A percentile compares a stretch with the other conserved stretches of the same genome.
Evolutionary conservation across 1,139 yeast genomes (phyloP).

Genomic region (Zygoascus meyerae): DNA sequence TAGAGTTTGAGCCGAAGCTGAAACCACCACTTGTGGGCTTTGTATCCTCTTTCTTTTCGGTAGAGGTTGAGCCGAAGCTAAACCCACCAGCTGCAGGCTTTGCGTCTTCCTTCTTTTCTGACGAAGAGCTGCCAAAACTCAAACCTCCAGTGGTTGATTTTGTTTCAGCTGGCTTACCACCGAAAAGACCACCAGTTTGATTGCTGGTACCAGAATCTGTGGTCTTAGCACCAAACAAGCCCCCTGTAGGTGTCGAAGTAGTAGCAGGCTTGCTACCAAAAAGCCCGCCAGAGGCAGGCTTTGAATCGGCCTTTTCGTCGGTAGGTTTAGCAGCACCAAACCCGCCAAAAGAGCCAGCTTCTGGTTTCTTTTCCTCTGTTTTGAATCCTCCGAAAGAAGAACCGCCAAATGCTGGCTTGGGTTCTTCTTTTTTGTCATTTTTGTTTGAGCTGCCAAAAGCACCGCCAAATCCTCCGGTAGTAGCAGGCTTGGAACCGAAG

Average conservation of each 20-base stretch:
- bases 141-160: slow-evolving; percentile 4
- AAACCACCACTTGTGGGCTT: slow-evolving; percentile 12
- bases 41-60: slow-evolving; percentile 8
- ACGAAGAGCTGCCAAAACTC: not conserved
- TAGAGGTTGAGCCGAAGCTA: slow-evolving; percentile 11
- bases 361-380: slow-evolving; percentile 9
- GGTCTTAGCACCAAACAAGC: slow-evolving; percentile 8
- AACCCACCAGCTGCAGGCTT: slow-evolving; percentile 11
- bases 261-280: slow-evolving; percentile 5
- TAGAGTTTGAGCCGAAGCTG: slow-evolving; percentile 12
- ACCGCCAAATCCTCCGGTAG: slow-evolving; percentile 10
- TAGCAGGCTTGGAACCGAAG: slow-evolving; percentile 7
- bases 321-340: slow-evolving; percentile 9
- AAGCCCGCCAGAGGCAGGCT: not conserved
- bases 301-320: not conserved
- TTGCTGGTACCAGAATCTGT: slow-evolving; percentile 4
- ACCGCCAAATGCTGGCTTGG: slow-evolving; percentile 9
- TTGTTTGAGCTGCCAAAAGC: not conserved
- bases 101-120: slow-evolving; percentile 2
- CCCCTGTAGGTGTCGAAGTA: not conserved
- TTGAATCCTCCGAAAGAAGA: not conserved
- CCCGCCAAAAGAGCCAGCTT: too few species aligned
- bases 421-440: slow-evolving; percentile 6
- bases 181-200: slow-evolving; percentile 10
- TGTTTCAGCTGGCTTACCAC: slow-evolving; percentile 12